Evolutionary conservation across 768 basidiomycete species (phyloP).

Genomic region (Lepiota venenata): DNA sequence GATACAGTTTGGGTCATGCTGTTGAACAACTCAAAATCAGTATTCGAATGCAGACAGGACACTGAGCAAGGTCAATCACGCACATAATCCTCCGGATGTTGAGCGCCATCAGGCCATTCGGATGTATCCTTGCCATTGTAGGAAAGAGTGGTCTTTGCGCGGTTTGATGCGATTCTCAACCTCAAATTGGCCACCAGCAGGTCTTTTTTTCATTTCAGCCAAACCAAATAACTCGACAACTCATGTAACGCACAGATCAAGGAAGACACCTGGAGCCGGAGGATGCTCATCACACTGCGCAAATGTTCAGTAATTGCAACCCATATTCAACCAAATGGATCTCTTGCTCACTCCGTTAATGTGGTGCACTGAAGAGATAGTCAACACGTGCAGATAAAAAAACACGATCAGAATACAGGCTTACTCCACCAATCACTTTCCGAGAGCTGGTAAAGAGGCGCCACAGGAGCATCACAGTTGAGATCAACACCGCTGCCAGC

Average conservation of each 20-base stretch:
- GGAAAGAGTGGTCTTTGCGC: slow-evolving; percentile 42
- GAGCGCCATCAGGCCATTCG: slow-evolving; percentile 44
- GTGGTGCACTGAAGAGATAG: slow-evolving; percentile 29
- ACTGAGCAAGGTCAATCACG: too few relatives aligned
- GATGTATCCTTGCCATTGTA: slow-evolving; percentile 34
- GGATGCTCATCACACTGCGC: slow-evolving; percentile 41
- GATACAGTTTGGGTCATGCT: slow-evolving; percentile 42
- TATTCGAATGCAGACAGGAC: too few relatives aligned
- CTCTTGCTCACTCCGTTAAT: slow-evolving; percentile 26
- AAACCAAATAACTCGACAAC: not conserved
- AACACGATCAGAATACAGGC: slow-evolving; percentile 11
- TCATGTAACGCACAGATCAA: slow-evolving; percentile 35
- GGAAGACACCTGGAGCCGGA: slow-evolving; percentile 36
- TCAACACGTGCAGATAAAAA: slow-evolving; percentile 7
- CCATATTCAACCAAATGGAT: not conserved
- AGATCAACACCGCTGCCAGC: slow-evolving; percentile 24
- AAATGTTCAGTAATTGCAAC: not conserved
- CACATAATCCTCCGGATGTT: too few relatives aligned
- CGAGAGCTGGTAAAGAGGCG: slow-evolving; percentile 39
- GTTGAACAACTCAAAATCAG: not conserved
- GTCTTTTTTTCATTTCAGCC: slow-evolving; percentile 24
- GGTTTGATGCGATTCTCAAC: slow-evolving; percentile 51
- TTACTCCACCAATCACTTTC: slow-evolving; percentile 46
- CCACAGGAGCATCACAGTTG: slow-evolving; percentile 37
- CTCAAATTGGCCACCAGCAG: slow-evolving; percentile 44